Evolutionary conservation across 2,329 filamentous ascomycete species (phyloP).

Genomic region (Emergomyces orientalis): DNA sequence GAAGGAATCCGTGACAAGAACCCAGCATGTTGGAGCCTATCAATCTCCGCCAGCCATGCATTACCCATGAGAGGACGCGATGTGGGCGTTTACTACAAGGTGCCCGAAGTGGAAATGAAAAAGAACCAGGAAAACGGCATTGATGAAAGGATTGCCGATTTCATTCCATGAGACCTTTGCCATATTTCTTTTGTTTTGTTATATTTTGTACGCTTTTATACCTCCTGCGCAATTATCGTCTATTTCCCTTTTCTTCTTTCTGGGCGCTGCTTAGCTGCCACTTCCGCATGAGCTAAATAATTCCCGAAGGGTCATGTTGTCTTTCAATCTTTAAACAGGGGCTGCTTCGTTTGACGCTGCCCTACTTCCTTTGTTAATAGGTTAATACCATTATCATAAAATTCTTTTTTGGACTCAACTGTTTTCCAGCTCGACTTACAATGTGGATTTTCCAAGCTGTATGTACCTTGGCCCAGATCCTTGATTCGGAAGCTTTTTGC

Average conservation of each 20-base stretch:
- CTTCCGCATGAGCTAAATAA: not conserved
- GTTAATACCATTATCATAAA: not conserved
- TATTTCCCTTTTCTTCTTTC: not conserved
- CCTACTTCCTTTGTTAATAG: not conserved
- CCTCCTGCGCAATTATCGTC: slow-evolving; percentile 1
- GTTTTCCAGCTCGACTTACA: not conserved
- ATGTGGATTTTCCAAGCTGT: not conserved
- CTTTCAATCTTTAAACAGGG: not conserved
- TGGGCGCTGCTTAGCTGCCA: not conserved
- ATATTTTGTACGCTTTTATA: slow-evolving; percentile 1
- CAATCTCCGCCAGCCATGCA: slow-evolving; percentile 21
- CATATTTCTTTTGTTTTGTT: not conserved
- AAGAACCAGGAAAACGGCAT: not conserved
- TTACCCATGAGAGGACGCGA: slow-evolving; percentile 9
- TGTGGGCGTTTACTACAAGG: not conserved
- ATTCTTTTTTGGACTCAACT: not conserved
- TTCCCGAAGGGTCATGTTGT: not conserved
- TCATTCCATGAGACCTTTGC: not conserved
- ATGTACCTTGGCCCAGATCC: not conserved
- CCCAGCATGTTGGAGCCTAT: slow-evolving; percentile 17
- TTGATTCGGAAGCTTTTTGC: not conserved
- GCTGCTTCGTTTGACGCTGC: not conserved
- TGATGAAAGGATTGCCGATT: not conserved
- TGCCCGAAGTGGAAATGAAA: not conserved
- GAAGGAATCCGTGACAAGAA: slow-evolving; percentile 38